phyloP scores from a whole-genome alignment of 2,329 filamentous ascomycete genomes.

The Elsinoe batatas region DNA sequence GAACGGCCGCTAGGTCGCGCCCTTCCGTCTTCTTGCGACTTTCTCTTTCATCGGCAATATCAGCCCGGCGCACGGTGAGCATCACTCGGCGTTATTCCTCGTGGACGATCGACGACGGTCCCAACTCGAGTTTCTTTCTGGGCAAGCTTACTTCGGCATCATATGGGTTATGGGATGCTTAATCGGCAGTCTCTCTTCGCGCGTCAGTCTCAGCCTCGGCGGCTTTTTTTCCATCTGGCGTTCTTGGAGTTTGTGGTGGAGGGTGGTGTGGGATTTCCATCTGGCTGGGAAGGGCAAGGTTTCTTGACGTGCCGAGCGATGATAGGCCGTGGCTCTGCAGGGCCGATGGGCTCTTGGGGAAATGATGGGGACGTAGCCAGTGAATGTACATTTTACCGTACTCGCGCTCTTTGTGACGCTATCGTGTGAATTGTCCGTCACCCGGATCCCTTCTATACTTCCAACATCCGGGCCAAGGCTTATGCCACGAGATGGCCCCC shows the following conservation, averaged over 20 bases:
- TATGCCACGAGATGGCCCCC: no score
- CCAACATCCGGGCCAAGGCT: no score
- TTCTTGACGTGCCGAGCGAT: background rate
- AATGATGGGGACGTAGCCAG: background rate
- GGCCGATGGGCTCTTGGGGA: background rate
- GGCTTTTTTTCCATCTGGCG: no score
- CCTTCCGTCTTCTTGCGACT: background rate
- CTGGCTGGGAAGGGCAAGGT: background rate
- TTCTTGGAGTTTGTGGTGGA: background rate
- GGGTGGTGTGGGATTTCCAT: background rate
- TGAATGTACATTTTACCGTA: background rate
- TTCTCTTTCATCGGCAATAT: background rate
- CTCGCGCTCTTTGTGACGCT: background rate
- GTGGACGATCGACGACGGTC: background rate
- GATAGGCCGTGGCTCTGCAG: background rate
- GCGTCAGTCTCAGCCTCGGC: background rate
- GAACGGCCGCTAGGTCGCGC: conserved; percentile 8
- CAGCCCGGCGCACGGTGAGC: background rate
- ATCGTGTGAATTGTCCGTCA: background rate
- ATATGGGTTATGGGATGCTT: background rate
- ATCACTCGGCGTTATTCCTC: conserved; percentile 3
- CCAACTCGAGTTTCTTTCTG: background rate
- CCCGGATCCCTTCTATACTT: no score
- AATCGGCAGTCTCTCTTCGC: background rate
- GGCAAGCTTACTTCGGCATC: background rate